Evolutionary conservation across 163 green algal species (phyloP), one percentile per base, ranked within the genome.

Genomic region (Volvox carteri): DNA sequence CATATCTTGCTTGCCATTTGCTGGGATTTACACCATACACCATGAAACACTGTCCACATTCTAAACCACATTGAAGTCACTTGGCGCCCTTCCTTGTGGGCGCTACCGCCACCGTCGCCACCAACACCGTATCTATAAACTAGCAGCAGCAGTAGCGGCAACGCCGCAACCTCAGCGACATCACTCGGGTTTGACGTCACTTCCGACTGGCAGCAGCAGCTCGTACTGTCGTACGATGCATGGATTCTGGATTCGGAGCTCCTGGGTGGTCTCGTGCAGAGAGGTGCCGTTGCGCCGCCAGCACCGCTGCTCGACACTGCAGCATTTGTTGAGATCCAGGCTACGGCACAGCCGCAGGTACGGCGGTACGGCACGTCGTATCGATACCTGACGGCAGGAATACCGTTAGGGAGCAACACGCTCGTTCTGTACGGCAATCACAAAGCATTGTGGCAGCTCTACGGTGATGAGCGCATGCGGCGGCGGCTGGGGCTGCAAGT

Each of bases 221-320:
- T 87, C 5, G 23, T 35, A 30, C 44, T 54, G 8, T 54, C 46
- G 65, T 87, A 80, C 48, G 81, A 87, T 44, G 81, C 46, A 12
- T 79, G 65, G 81, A 87, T 87, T 33, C 67, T 87, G 65, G 81
- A 80, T 60, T 80, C 81, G n/a, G 14, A 78, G 48, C 81, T 87
- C 9, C 58, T 87, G 23, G 62, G 65, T 19, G 65, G 65, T 50
- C 35, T 87, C 23, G 65, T 9, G 21, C 35, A 14, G 5, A 2
- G 2, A 19, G 33, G 30, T 5, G 9, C 11, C 2, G 8, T 72
- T 30, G 33, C 30, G 11, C 3, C 81, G 30, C 81, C 81, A 6
- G 23, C 33, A 1, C 11, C 44, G 21, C 58, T 77, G 46, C 33
- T 87, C 21, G 21, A 65, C 16, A 30, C 81, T 0, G 21, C 4